A percentile compares a stretch with the other conserved stretches of the same genome.
phyloP scores from a whole-genome alignment of 768 basidiomycete species.

The Termitomyces sp. region DNA sequence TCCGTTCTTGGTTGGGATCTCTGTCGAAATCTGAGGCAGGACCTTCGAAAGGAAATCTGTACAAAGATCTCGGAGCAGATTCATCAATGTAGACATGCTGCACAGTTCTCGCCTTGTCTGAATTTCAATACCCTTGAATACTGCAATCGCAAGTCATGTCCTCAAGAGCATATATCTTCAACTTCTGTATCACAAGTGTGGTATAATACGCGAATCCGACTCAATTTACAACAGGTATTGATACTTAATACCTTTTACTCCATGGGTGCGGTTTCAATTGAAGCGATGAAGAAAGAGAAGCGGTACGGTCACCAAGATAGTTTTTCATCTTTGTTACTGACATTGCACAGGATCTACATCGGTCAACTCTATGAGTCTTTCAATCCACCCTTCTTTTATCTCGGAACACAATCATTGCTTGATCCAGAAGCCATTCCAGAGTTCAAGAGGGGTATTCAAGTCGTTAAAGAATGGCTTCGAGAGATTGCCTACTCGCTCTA shows the following conservation, averaged over 20 bases:
- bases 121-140: constrained; percentile 20
- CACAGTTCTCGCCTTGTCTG: constrained; percentile 36
- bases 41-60: constrained; percentile 23
- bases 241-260: constrained; percentile 30
- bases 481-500: constrained; percentile 30
- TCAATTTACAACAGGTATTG: constrained; percentile 45
- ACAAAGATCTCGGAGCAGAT: constrained; percentile 27
- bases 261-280: constrained; percentile 5
- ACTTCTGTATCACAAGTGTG: constrained; percentile 10
- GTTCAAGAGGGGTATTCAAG: constrained; percentile 26
- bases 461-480: constrained; percentile 42
- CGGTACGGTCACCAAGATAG: constrained; percentile 9
- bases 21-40: constrained; percentile 15
- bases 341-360: constrained; percentile 37
- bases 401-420: constrained; percentile 39
- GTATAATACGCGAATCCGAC: constrained; percentile 37
- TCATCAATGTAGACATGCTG: constrained; percentile 21
- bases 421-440: constrained; percentile 33
- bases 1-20: constrained; percentile 17
- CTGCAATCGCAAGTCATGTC: constrained; percentile 31
- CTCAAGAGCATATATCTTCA: constrained; percentile 28
- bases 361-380: constrained; percentile 42
- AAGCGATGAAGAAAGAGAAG: constrained; percentile 14
- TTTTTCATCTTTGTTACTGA: not conserved
- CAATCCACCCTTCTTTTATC: constrained; percentile 38